Percentiles rank a stretch among this genome's conserved stretches.
phyloP scores from a whole-genome alignment of 768 basidiomycete genomes.

The Flagelloscypha sp. region DNA sequence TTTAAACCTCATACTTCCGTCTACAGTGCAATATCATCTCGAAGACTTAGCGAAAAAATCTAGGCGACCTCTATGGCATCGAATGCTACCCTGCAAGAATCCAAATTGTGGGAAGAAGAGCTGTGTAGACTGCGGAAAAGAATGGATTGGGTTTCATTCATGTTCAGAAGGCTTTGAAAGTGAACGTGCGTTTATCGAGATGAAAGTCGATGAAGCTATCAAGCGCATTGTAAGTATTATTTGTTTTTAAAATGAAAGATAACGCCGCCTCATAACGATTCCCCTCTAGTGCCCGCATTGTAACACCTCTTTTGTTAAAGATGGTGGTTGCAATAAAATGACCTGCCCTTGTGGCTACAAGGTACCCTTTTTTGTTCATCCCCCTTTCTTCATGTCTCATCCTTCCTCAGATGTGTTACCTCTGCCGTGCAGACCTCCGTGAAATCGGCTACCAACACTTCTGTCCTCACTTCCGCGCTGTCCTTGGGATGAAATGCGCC shows the following conservation, averaged over 20 bases:
- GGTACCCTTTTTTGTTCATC: no score
- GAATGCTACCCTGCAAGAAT: not conserved
- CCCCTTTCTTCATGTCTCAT: no score
- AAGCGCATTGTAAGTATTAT: conserved; percentile 8
- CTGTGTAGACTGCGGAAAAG: not conserved
- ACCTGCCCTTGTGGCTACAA: conserved; percentile 9
- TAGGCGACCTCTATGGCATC: not conserved
- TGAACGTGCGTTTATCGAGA: conserved; percentile 4
- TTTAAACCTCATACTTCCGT: no score
- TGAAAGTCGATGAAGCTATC: conserved; percentile 8
- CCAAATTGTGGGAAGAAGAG: not conserved
- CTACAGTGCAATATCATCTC: no score
- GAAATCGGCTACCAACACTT: conserved; percentile 8
- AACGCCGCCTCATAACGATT: no score
- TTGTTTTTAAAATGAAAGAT: no score
- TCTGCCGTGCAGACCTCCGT: conserved; percentile 9
- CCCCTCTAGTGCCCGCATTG: conserved; percentile 9
- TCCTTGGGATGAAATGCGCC: conserved; percentile 1
- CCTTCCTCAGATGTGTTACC: conserved; percentile 13
- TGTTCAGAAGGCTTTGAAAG: not conserved
- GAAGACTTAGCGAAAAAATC: no score
- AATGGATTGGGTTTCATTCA: not conserved
- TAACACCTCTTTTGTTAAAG: conserved; percentile 9
- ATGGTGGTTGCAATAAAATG: conserved; percentile 12
- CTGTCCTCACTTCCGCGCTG: conserved; percentile 12